A percentile compares a stretch with the other conserved stretches of the same genome.
Evolutionary conservation across 2,329 filamentous ascomycete species (phyloP).

Genomic region (Pseudopyricularia javanii): DNA sequence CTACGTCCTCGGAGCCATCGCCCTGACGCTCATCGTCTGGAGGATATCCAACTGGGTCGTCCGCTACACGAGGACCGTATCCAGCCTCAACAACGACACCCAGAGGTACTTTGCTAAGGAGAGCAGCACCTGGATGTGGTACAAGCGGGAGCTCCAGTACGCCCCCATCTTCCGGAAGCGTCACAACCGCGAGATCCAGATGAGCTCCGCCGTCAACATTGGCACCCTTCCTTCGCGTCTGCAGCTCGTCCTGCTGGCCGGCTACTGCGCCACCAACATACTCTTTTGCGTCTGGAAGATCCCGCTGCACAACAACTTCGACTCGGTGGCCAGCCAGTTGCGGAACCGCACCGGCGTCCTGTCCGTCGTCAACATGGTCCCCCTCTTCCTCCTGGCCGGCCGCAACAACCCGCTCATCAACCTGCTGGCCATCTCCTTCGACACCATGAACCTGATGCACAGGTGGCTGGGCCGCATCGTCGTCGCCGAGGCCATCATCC

Average conservation of each 20-base stretch:
- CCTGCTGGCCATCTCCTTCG: conserved; percentile 62
- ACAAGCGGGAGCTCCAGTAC: conserved; percentile 56
- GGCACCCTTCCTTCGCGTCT: conserved; percentile 70
- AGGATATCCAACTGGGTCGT: conserved; percentile 47
- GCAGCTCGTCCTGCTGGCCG: conserved; percentile 54
- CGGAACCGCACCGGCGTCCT: conserved; percentile 61
- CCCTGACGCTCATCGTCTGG: conserved; percentile 54
- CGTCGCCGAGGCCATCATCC: conserved; percentile 53
- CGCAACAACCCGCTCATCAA: conserved; percentile 69
- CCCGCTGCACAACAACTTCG: conserved; percentile 37
- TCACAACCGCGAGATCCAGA: conserved; percentile 60
- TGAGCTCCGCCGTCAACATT: conserved; percentile 46
- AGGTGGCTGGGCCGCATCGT: conserved; percentile 72
- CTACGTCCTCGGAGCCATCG: conserved; percentile 51
- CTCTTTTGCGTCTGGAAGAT: conserved; percentile 63
- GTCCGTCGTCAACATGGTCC: conserved; percentile 64
- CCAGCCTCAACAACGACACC: conserved; percentile 65
- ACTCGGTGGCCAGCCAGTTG: conserved; percentile 33
- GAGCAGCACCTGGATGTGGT: conserved; percentile 36
- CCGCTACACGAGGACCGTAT: conserved; percentile 59
- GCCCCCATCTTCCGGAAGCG: conserved; percentile 63
- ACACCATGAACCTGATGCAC: conserved; percentile 73
- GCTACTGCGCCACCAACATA: conserved; percentile 62
- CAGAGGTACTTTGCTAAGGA: conserved; percentile 67
- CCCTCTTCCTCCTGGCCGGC: conserved; percentile 61